Evolutionary conservation across 2,329 filamentous ascomycete genomes (phyloP), one percentile per base, ranked within the genome.

Genomic region (Penicillium sp.): DNA sequence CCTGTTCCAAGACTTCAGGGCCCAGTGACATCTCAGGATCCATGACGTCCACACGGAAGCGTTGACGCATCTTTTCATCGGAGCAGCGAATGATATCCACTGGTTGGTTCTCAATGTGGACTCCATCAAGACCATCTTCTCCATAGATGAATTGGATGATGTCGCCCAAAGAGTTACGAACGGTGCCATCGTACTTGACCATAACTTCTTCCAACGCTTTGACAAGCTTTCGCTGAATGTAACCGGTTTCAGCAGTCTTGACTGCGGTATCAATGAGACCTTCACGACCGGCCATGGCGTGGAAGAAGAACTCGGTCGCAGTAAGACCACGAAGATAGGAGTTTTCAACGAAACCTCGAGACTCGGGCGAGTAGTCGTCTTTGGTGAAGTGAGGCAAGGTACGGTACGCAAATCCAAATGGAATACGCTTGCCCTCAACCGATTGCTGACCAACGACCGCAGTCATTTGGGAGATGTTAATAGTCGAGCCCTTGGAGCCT

Each of bases 381-480:
- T 98, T 98, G 56, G 93, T 95, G 72, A 98, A 98, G 71, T 98
- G 93, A 3, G 93, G 93, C 50, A 98, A 75, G 0, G 93, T 95
- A 45, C 93, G 85, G 68, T 98, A 97, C 69, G 97, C 96, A 82
- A 98, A 98, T 24, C 94, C 93, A 65, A 96, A 98, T 1, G 93
- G 93, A 75, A 98, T 95, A 76, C 93, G 93, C 73, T 95, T 95
- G 63, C 93, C 94, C 74, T 98, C 93, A 7, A 98, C 90, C 56
- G 94, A 95, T 68, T 98, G 94, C 68, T 98, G 93, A 57, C 94
- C 93, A 51, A 99, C 94, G 55, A 97, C 81, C 26, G 93, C 93
- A 53, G 90, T 94, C 93, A 99, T 98, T 72, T 99, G 93, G 12
- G 94, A 96, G 61, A 99, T 97, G 69, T 99, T 99, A 77, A 98